Percentiles rank a stretch among this genome's conserved stretches.
phyloP scores from a whole-genome alignment of 345 rosid species.

The Anastatica hierochuntica region DNA sequence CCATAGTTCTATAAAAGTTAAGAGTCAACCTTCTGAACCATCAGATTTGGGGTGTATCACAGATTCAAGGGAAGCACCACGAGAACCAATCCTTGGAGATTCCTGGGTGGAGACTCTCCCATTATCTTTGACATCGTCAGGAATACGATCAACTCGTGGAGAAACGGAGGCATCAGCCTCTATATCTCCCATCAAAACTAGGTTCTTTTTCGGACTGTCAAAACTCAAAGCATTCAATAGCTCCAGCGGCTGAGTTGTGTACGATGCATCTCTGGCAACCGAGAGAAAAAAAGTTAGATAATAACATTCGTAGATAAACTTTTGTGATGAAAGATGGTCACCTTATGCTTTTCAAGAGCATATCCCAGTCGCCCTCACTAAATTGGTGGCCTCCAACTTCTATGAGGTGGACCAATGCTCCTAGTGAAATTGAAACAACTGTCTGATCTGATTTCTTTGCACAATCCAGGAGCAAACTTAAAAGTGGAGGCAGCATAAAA shows the following conservation, averaged over 20 bases:
- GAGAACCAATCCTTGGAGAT: constrained; percentile 33
- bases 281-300: constrained; percentile 18
- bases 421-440: constrained; percentile 90
- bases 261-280: constrained; percentile 74
- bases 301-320: background rate
- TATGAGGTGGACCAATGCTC: constrained; percentile 93
- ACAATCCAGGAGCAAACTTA: constrained; percentile 88
- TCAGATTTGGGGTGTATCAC: constrained; percentile 33
- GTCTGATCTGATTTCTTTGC: constrained; percentile 96
- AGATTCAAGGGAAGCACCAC: constrained; percentile 28
- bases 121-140: constrained; percentile 25
- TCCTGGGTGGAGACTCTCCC: constrained; percentile 24
- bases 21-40: constrained; percentile 57
- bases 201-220: constrained; percentile 36
- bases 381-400: constrained; percentile 99
- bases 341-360: constrained; percentile 95
- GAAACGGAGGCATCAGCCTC: constrained; percentile 34
- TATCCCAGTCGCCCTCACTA: constrained; percentile 93
- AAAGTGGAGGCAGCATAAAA: constrained; percentile 94
- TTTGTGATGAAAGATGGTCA: constrained; percentile 21
- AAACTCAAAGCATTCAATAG: constrained; percentile 68
- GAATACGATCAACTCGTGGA: constrained; percentile 30
- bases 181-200: constrained; percentile 32
- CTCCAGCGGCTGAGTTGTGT: constrained; percentile 96
- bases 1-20: background rate